phyloP scores from a whole-genome alignment of 73 alveolate genomes.

The Diophrys appendiculata region DNA sequence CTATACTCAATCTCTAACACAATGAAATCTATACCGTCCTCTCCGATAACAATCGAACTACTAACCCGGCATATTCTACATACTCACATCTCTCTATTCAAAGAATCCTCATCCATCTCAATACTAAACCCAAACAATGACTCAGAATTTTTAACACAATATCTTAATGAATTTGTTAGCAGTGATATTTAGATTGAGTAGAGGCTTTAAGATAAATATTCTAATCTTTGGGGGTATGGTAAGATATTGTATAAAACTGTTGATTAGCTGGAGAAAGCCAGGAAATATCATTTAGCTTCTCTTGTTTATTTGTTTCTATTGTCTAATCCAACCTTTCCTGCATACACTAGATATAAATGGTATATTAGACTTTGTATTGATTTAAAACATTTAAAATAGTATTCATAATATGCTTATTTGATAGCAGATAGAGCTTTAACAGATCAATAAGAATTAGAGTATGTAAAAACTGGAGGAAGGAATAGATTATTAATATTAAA shows the following conservation, averaged over 20 bases:
- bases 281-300: slow-evolving; percentile 35
- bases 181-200: neutral
- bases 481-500: neutral
- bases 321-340: neutral
- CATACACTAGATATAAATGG: neutral
- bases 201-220: neutral
- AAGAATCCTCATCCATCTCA: no score
- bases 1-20: slow-evolving; percentile 26
- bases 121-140: neutral
- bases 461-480: slow-evolving; percentile 6
- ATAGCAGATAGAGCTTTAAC: no score
- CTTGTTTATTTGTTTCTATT: slow-evolving; percentile 7
- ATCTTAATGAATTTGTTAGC: neutral
- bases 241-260: neutral
- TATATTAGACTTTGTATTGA: neutral
- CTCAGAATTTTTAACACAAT: neutral
- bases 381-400: neutral
- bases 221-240: neutral
- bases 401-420: neutral
- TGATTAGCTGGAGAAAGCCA: slow-evolving; percentile 35
- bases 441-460: neutral
- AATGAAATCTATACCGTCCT: slow-evolving; percentile 3
- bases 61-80: no score
- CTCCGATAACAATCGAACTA: slow-evolving; percentile 9
- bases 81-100: no score